These are phyloP conservation scores for Trametopsis cervina DNA, from an alignment of 768 basidiomycete species.

Conservation along the genomic window DNA sequence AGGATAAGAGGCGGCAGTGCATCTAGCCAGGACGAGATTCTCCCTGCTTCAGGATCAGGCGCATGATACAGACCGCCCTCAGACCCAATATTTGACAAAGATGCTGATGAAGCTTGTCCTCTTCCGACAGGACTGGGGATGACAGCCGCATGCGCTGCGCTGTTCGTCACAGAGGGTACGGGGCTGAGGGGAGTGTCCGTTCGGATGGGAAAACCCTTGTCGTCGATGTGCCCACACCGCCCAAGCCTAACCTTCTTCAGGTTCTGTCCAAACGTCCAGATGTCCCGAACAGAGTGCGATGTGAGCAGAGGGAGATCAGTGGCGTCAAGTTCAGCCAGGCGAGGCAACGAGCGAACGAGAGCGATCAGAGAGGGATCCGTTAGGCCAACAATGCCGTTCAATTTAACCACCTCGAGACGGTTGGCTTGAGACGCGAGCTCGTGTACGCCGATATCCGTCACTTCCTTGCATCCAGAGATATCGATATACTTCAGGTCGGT, in stretches of 20 bases:
- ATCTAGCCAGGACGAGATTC: constrained; percentile 56
- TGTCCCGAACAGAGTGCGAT: constrained; percentile 61
- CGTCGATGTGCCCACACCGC: constrained; percentile 70
- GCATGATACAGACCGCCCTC: not conserved
- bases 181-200: not conserved
- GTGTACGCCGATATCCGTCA: constrained; percentile 74
- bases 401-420: constrained; percentile 65
- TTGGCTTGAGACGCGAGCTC: constrained; percentile 64
- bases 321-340: constrained; percentile 78
- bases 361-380: constrained; percentile 56
- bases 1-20: constrained; percentile 56
- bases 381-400: constrained; percentile 65
- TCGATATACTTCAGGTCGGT: constrained; percentile 68
- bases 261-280: constrained; percentile 57
- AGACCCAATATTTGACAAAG: not conserved
- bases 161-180: not conserved
- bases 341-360: constrained; percentile 68
- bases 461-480: constrained; percentile 61
- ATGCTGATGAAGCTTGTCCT: too few species aligned
- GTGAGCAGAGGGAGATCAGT: constrained; percentile 63
- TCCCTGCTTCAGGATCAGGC: not conserved
- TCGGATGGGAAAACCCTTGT: constrained; percentile 66
- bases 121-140: not conserved
- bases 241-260: constrained; percentile 71
- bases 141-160: not conserved